Evolutionary conservation across 441 rosid genomes (phyloP), one percentile per base, ranked within the genome.

Genomic region (Brassica balearica): DNA sequence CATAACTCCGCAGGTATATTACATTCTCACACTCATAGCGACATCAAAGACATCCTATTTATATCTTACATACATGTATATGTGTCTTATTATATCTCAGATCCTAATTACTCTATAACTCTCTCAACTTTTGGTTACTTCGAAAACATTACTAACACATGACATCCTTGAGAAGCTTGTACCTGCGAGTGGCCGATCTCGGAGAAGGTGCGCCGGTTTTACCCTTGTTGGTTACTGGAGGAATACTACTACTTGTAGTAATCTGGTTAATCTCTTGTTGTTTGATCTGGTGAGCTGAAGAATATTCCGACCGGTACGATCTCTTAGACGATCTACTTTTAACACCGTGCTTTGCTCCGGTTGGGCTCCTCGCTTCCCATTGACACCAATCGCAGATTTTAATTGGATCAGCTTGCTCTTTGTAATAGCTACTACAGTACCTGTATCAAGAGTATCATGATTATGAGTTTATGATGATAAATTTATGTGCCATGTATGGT

Each of bases 301-400:
- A 86, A 70, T 89, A 89, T 79, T 87, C 91, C 32, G 96, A 91
- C 78, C 90, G 86, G 81, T 80, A 78, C 1, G 86, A 75, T 86
- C 90, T 90, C 84, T 83, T 90, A 11, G 92, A 86, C 0, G 94
- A 85, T 75, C 86, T 83, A 9, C 85, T 83, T 8, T 77, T 83
- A 81, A 82, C 68, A 17, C 87, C 83, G 7, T 83, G 82, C 72
- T 82, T 85, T 9, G 81, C 65, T 77, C 76, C 78, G 68, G 6
- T 77, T 73, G 73, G 82, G 51, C 80, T 86, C 81, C 77, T 84
- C 1, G 79, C 64, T 80, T 94, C 97, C 69, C 87, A 89, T 67
- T 73, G 92, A 84, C 98, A 94, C 98, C 98, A 94, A 86, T 94
- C 93, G 25, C 97, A 94, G 76, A 77, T 75, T 72, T 85, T 88